These are phyloP conservation scores for Apiotrichum gracile DNA, from an alignment of 1,284 basidiomycete genomes.

Conservation along the genomic window DNA sequence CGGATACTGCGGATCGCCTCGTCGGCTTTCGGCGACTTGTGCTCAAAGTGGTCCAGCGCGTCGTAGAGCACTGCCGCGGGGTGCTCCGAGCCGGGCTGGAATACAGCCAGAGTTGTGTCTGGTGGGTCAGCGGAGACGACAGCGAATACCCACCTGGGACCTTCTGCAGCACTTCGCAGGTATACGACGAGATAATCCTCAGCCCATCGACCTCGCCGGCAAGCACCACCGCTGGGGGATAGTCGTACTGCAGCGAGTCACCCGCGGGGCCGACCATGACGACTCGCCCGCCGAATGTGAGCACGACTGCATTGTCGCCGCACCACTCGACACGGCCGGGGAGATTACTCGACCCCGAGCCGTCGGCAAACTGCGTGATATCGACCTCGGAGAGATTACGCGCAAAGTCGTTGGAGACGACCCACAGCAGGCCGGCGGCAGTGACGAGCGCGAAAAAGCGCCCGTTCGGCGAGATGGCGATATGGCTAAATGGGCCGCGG, in stretches of 20 bases:
- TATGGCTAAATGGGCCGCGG: conserved; percentile 78
- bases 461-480: conserved; percentile 86
- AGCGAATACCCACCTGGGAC: conserved; percentile 60
- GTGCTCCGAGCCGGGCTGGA: conserved; percentile 85
- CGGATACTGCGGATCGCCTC: conserved; percentile 85
- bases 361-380: conserved; percentile 39
- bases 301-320: conserved; percentile 86
- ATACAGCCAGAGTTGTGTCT: conserved; percentile 74
- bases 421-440: conserved; percentile 68
- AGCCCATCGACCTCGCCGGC: conserved; percentile 84
- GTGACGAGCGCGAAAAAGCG: conserved; percentile 84
- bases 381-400: conserved; percentile 83
- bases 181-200: conserved; percentile 69
- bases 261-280: conserved; percentile 88
- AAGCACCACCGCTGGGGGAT: conserved; percentile 68
- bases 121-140: neutral
- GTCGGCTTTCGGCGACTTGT: conserved; percentile 80
- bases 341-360: conserved; percentile 24
- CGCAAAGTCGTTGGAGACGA: conserved; percentile 88
- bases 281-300: conserved; percentile 71
- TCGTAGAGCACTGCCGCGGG: conserved; percentile 88
- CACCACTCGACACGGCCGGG: conserved; percentile 81
- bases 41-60: conserved; percentile 80
- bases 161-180: conserved; percentile 87
- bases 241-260: conserved; percentile 77